A percentile compares a stretch with the other conserved stretches of the same genome.
Evolutionary conservation across 768 basidiomycete species (phyloP).

Genomic region (Pisolithus marmoratus): DNA sequence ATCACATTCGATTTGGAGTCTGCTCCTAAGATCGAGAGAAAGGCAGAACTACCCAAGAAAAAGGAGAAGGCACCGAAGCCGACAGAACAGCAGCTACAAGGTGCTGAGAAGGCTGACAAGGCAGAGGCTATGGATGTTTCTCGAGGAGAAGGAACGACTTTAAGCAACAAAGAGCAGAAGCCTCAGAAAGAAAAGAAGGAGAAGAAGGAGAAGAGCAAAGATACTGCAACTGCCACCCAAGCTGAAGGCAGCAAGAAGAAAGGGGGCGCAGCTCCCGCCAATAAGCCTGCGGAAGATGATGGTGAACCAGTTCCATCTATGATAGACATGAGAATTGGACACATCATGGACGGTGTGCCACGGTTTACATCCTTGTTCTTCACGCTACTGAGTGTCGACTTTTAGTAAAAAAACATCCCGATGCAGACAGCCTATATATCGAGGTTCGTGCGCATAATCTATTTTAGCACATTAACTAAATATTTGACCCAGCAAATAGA

Average conservation of each 20-base stretch:
- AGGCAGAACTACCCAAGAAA: constrained; percentile 69
- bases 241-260: constrained; percentile 27
- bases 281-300: constrained; percentile 48
- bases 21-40: constrained; percentile 71
- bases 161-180: constrained; percentile 19
- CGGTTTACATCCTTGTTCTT: background rate
- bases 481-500: constrained; percentile 80
- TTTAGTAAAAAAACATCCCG: constrained; percentile 90
- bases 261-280: constrained; percentile 6
- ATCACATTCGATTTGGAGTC: constrained; percentile 69
- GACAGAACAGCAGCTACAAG: constrained; percentile 22
- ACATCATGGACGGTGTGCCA: constrained; percentile 78
- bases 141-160: constrained; percentile 25
- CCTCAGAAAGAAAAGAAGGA: constrained; percentile 52
- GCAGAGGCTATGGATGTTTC: constrained; percentile 32
- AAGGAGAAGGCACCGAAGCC: constrained; percentile 53
- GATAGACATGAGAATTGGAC: constrained; percentile 94
- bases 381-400: background rate
- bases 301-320: constrained; percentile 90
- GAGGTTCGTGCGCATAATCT: constrained; percentile 49
- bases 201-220: constrained; percentile 36
- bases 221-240: constrained; percentile 1
- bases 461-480: constrained; percentile 2
- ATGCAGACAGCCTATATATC: constrained; percentile 95
- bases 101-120: constrained; percentile 25